These are phyloP conservation scores for Pholiota adiposa DNA, from an alignment of 1,284 basidiomycete genomes.

Conservation along the genomic window DNA sequence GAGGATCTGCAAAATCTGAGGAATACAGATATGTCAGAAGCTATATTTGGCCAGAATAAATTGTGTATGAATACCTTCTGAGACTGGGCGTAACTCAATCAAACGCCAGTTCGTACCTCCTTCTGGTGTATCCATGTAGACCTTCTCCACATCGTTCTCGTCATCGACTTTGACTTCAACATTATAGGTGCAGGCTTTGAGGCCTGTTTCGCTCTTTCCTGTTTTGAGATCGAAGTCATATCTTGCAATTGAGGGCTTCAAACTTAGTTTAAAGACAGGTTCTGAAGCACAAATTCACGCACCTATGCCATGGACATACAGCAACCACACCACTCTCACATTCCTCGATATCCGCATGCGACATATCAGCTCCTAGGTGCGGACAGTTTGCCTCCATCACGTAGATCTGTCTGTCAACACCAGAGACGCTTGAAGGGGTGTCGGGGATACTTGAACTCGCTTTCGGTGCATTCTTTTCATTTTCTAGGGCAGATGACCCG, in stretches of 20 bases:
- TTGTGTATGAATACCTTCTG: slow-evolving; percentile 61
- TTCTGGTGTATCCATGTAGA: slow-evolving; percentile 71
- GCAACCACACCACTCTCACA: slow-evolving; percentile 61
- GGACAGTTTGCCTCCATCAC: slow-evolving; percentile 88
- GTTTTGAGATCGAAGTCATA: slow-evolving; percentile 77
- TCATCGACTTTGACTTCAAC: slow-evolving; percentile 56
- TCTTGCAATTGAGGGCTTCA: slow-evolving; percentile 42
- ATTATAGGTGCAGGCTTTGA: slow-evolving; percentile 78
- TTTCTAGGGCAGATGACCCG: not conserved
- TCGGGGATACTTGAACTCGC: not conserved
- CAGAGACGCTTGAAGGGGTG: not conserved
- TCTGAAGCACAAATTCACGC: slow-evolving; percentile 24
- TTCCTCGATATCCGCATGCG: slow-evolving; percentile 80
- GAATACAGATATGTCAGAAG: not conserved
- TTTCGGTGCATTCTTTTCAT: slow-evolving; percentile 15
- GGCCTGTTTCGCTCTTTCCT: slow-evolving; percentile 77
- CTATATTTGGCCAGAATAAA: not conserved
- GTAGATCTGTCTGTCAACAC: slow-evolving; percentile 60
- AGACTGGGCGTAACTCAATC: slow-evolving; percentile 79
- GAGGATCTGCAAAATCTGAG: slow-evolving; percentile 75
- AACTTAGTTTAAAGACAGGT: not conserved
- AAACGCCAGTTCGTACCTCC: slow-evolving; percentile 66
- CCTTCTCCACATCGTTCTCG: slow-evolving; percentile 47
- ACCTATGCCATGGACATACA: slow-evolving; percentile 88
- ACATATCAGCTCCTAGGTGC: slow-evolving; percentile 84